Evolutionary conservation across 1,284 basidiomycete species (phyloP), one percentile per base, ranked within the genome.

Genomic region (Xerocomus nothofagi): DNA sequence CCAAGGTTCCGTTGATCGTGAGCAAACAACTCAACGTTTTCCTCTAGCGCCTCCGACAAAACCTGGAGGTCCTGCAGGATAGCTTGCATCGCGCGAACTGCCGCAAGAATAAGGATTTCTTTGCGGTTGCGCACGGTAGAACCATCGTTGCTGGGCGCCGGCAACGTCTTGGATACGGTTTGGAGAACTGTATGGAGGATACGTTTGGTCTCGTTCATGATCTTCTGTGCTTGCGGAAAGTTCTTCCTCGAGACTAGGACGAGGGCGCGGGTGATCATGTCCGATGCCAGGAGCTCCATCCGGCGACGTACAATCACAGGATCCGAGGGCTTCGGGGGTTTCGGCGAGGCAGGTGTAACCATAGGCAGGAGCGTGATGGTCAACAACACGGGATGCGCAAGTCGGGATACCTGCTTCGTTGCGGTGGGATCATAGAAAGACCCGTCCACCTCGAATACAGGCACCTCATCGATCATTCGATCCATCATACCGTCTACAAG

Each of bases 181-280:
- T 90, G 86, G 51, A 94, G 74, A 30, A 92, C 88, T 0, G 88
- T 91, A 59, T 88, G 82, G 64, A 94, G 71, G 57, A 97, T 94
- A 39, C 89, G 78, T 66, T 87, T 88, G 44, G 93, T 97, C 75
- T 96, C 93, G 42, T 80, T 80, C 67, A 97, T 79, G 49, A 97
- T 87, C 59, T 88, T 87, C 61, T 88, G 84, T 2, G 94, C 94
- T 57, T 93, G 91, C 1, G 81, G 75, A 68, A 84, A 90, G 67
- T 95, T 95, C 64, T 90, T 84, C 59, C 92, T 77, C 17, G 89
- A 89, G 39, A 96, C 92, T 26, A 96, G 79, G 20, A 97, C 86
- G 23, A 98, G 78, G 8, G 90, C 88, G 18, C 94, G 86, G 2
- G 92, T 94, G 63, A 97, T 91, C 91, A 97, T 97, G 70, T 98